phyloP scores from a whole-genome alignment of 2,329 filamentous ascomycete species.

The Mycosphaerella arachidis region DNA sequence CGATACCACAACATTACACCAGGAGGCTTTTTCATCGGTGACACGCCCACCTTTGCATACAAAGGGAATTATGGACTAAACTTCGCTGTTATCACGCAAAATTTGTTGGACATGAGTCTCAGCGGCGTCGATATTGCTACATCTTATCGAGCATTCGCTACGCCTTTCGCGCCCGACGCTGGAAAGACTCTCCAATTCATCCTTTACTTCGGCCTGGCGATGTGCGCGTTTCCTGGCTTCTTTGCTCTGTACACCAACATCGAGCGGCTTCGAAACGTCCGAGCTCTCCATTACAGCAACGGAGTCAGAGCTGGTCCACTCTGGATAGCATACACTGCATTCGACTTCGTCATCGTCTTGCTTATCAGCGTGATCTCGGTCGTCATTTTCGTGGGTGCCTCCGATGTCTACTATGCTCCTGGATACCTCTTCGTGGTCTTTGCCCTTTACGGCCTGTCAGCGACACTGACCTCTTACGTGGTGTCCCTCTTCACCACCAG shows the following conservation, averaged over 20 bases:
- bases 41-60: slow-evolving; percentile 65
- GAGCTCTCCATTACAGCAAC: slow-evolving; percentile 85
- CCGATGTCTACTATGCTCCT: slow-evolving; percentile 68
- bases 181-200: slow-evolving; percentile 74
- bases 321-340: slow-evolving; percentile 76
- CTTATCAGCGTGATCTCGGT: slow-evolving; percentile 61
- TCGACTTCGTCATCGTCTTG: slow-evolving; percentile 74
- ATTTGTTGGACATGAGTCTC: slow-evolving; percentile 80
- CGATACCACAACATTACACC: slow-evolving; percentile 67
- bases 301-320: slow-evolving; percentile 76
- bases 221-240: slow-evolving; percentile 76
- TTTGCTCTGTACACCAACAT: slow-evolving; percentile 85
- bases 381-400: slow-evolving; percentile 62
- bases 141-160: slow-evolving; percentile 69
- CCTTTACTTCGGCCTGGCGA: slow-evolving; percentile 74
- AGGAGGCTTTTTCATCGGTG: slow-evolving; percentile 73
- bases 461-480: slow-evolving; percentile 72
- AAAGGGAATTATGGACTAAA: slow-evolving; percentile 60
- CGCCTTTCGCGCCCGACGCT: slow-evolving; percentile 63
- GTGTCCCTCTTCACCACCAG: slow-evolving; percentile 75
- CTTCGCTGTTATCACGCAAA: slow-evolving; percentile 70
- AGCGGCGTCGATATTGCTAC: slow-evolving; percentile 65
- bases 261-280: slow-evolving; percentile 72
- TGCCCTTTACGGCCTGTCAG: slow-evolving; percentile 73
- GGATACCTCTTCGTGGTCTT: slow-evolving; percentile 80